Evolutionary conservation across 805 yeast genomes (phyloP), one percentile per base, ranked within the genome.

Genomic region (Metschnikowia vanudenii): DNA sequence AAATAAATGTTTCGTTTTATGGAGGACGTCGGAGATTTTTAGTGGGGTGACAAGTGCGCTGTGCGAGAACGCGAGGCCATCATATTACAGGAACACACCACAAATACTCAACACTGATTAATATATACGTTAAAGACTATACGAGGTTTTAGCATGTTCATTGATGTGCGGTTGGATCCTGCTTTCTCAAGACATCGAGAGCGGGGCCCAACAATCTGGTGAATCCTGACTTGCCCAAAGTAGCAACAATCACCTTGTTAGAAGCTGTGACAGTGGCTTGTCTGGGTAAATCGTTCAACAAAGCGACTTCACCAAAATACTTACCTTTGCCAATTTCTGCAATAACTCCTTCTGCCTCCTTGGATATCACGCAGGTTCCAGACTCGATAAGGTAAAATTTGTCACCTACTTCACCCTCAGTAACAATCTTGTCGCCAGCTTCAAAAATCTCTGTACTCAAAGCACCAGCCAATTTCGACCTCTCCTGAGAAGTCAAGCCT

Each of bases 251-350:
- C 24, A 94, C 82, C 35, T 75, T 74, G 41, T 84, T 78, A 14
- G 76, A 71, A 1, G 97, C 96, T 42, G 76, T 81, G 32, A 94
- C 94, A 4, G 96, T 85, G 28, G 99, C 99, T 63, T 88, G 94
- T 68, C 99, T 82, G 51, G 98, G 98, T 48, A 82, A 73, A 63
- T 94, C 96, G 59, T 91, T 86, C 57, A 94, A 75, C 57, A 94
- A 74, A 3, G 99, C 98, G 53, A 94, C 82, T 70, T 94, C 99
- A 55, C 99, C 99, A 66, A 94, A 94, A 70, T 94, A 94, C 64
- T 86, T 96, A 53, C 97, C 97, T 59, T 85, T 82, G 38, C 76
- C 68, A 49, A 89, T 74, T 13, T 71, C 71, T 18, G 75, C 78
- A 29, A 90, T 75, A 37, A 76, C 74, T 19, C 91, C 91, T 37